These are phyloP conservation scores for Myriosclerotinia scirpicola DNA, from an alignment of 2,329 filamentous ascomycete species.

Conservation along the genomic window DNA sequence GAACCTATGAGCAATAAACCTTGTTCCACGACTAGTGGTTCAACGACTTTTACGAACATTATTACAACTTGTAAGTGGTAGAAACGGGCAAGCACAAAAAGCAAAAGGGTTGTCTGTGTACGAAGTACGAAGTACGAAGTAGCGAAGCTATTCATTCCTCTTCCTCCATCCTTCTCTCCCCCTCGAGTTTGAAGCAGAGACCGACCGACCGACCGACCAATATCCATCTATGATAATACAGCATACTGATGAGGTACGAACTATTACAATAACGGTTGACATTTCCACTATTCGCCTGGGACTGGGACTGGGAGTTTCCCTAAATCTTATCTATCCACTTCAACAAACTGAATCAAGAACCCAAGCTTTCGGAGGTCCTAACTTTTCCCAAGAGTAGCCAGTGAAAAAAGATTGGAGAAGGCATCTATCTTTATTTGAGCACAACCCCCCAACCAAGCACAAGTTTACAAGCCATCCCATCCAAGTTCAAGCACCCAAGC, in stretches of 20 bases:
- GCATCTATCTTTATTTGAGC: constrained; percentile 8
- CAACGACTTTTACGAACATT: constrained; percentile 11
- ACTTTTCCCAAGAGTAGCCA: too few relatives aligned
- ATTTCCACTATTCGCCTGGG: not conserved
- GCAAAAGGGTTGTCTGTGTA: too few relatives aligned
- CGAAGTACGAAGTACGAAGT: too few relatives aligned
- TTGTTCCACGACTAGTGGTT: not conserved
- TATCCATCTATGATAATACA: too few relatives aligned
- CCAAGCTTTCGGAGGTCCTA: not conserved
- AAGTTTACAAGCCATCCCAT: not conserved
- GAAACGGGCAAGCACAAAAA: not conserved
- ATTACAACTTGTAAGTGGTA: not conserved
- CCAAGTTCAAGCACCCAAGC: too few relatives aligned
- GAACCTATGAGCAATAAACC: not conserved
- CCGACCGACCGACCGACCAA: not conserved
- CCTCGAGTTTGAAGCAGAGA: constrained; percentile 5
- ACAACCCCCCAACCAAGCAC: constrained; percentile 7
- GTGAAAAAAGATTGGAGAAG: constrained; percentile 5
- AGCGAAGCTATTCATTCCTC: not conserved
- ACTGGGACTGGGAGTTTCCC: too few relatives aligned
- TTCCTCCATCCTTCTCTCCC: not conserved
- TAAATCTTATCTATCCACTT: not conserved
- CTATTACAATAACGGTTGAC: not conserved
- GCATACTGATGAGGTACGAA: not conserved
- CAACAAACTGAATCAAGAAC: not conserved